Evolutionary conservation across 441 rosid species (phyloP).

Genomic region (Rhodomyrtus psidioides): DNA sequence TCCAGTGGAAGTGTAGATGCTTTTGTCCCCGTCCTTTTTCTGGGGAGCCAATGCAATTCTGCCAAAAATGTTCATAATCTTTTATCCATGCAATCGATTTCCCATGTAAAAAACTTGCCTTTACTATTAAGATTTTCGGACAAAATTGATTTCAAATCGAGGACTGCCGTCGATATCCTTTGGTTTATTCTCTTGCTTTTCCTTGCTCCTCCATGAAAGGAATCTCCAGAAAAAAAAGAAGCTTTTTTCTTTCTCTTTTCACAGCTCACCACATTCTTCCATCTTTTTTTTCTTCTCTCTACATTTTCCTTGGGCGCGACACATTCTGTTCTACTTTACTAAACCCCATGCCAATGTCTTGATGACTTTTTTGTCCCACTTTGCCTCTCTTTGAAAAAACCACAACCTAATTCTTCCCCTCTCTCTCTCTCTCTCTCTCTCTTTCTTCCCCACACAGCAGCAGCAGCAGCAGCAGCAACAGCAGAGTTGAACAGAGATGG

Average conservation of each 20-base stretch:
- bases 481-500: conserved; percentile 21
- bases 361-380: not conserved
- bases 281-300: not conserved
- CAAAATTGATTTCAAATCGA: not conserved
- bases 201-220: conserved; percentile 38
- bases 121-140: too few species aligned
- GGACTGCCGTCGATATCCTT: not conserved
- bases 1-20: not conserved
- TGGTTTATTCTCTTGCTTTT: conserved; percentile 48
- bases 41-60: not conserved
- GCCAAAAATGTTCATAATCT: not conserved
- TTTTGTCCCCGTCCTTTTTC: not conserved
- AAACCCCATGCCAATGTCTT: not conserved
- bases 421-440: not conserved
- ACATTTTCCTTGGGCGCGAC: not conserved
- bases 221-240: conserved; percentile 30
- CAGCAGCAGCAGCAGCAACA: not conserved
- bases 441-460: not conserved
- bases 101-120: not conserved
- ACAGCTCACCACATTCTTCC: not conserved
- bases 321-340: not conserved
- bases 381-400: not conserved
- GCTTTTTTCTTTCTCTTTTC: conserved; percentile 15
- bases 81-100: not conserved
- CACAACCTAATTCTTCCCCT: not conserved